Percentiles rank a stretch among this genome's conserved stretches.
Conservation (phyloP, 2,329 filamentous ascomycete species). For the Aspergillus unguis region DNA sequence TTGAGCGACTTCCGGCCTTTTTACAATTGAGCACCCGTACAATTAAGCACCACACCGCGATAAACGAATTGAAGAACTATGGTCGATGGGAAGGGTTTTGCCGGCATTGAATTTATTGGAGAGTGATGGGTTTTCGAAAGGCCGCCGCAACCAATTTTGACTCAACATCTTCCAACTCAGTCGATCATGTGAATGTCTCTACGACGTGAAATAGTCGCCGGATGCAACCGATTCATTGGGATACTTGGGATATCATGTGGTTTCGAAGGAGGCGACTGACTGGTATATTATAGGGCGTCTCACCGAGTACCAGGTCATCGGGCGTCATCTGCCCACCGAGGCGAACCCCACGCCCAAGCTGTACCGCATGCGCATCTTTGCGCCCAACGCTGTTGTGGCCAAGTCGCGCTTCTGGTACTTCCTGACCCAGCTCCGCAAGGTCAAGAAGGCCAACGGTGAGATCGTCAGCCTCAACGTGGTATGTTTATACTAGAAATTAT, state of each 20-base stretch:
- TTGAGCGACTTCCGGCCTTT: constrained; percentile 20
- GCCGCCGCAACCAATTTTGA: constrained; percentile 9
- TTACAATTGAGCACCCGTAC: background rate
- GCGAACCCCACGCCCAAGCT: constrained; percentile 95
- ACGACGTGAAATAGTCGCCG: constrained; percentile 18
- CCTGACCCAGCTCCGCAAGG: constrained; percentile 97
- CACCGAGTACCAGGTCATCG: constrained; percentile 99
- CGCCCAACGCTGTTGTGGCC: constrained; percentile 93
- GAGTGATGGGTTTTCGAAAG: constrained; percentile 1
- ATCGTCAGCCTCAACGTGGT: constrained; percentile 96
- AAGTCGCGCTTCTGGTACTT: constrained; percentile 99
- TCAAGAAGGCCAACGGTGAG: constrained; percentile 99
- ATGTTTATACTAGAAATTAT: constrained; percentile 42
- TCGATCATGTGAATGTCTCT: constrained; percentile 6
- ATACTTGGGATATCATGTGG: background rate
- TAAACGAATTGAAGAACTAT: background rate
- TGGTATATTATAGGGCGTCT: constrained; percentile 73
- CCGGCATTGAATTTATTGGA: background rate
- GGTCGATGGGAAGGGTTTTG: background rate
- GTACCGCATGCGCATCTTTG: constrained; percentile 99
- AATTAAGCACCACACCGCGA: background rate
- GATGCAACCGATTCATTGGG: constrained; percentile 9
- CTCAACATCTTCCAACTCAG: background rate
- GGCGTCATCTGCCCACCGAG: constrained; percentile 97
- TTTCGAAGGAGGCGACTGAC: constrained; percentile 29